Base-by-base conservation (phyloP, 495 filamentous ascomycete species). In the Sabuloglossum arenarium region DNA sequence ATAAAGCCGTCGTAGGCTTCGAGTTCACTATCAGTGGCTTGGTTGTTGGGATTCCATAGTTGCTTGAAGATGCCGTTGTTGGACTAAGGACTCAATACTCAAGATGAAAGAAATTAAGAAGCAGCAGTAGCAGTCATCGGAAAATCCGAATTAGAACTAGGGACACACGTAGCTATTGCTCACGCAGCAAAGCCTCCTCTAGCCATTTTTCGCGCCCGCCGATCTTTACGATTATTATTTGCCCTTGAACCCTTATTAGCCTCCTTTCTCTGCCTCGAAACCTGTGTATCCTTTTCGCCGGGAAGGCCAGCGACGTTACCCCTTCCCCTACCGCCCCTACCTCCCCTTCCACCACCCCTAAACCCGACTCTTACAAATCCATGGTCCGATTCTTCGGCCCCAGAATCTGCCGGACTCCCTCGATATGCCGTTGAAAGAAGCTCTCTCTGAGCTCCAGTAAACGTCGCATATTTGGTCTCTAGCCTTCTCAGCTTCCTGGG, bases 391-490 rank as follows among this genome's bases (percentile, higher is more conserved):
- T 56, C 51, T 34, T 72, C 79, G 1, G 64, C 67, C 24, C 68
- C 74, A 0, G 66, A 74, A 9, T 65, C 72, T 23, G 60, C 70
- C 10, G 66, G 62, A 53, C 67, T 70, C 6, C 68, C 74, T 56
- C 75, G 61, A 70, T 76, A 88, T n/a, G 81, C 68, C 0, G 84
- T 88, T 3, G 77, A 62, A 25, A 68, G 70, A 6, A 94, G 53
- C 52, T 76, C 73, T 0, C 63, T 69, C 65, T 93, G 86, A 27
- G 63, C 67, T 0, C 78, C 82, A 27, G 68, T 65, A 54, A 77
- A 80, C 60, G 74, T 69, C 19, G 77, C 73, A 60, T 82, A 82
- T 62, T 74, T 78, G 54, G 71, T 71, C 68, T 89, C 84, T 47
- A 96, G 64, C 60, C 73, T 71, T 58, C 75, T 71, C 28, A 80